Evolutionary conservation across 2,329 filamentous ascomycete species (phyloP).

Genomic region (Beauveria rudraprayagi): DNA sequence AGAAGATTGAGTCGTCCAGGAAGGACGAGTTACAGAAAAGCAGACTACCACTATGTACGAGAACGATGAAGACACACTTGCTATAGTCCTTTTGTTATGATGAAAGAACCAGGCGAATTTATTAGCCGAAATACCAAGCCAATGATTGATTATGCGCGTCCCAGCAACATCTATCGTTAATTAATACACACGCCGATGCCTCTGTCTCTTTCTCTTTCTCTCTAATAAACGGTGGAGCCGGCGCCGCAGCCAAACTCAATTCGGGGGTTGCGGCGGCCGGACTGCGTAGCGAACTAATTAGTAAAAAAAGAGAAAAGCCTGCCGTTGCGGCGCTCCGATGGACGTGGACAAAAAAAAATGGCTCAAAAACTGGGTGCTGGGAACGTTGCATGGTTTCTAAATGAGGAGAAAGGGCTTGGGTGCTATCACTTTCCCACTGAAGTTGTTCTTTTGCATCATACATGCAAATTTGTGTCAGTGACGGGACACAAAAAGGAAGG

Average conservation of each 20-base stretch:
- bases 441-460: not conserved
- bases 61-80: not conserved
- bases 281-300: not conserved
- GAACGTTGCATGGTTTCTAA: constrained; percentile 1
- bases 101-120: not conserved
- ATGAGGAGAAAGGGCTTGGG: too few relatives aligned
- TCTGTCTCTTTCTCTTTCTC: not conserved
- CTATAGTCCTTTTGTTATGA: not conserved
- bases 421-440: not conserved
- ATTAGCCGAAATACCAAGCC: not conserved
- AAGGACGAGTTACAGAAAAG: not conserved
- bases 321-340: not conserved
- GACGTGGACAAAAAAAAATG: not conserved
- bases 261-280: not conserved
- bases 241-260: not conserved
- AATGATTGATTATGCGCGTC: not conserved
- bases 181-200: not conserved
- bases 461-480: not conserved
- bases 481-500: too few relatives aligned
- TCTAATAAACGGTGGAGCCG: not conserved
- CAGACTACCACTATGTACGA: not conserved
- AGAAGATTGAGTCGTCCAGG: too few relatives aligned
- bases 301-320: not conserved
- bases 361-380: constrained; percentile 3
- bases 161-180: not conserved